These are phyloP conservation scores for Penicillium taxi DNA, from an alignment of 495 filamentous ascomycete genomes.

Conservation along the genomic window DNA sequence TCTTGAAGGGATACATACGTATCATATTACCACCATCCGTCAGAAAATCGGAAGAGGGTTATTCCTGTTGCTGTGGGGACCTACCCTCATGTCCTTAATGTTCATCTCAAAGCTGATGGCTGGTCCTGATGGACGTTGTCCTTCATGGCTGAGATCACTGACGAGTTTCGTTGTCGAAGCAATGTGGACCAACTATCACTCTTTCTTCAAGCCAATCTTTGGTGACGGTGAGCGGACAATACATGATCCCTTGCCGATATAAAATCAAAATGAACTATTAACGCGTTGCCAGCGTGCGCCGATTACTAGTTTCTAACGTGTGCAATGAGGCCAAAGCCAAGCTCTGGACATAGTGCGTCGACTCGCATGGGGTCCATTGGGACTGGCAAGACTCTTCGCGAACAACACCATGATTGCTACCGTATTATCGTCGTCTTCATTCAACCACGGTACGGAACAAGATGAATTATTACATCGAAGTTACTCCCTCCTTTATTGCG, in stretches of 20 bases:
- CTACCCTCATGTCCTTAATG: constrained; percentile 47
- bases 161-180: constrained; percentile 40
- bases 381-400: too few species aligned
- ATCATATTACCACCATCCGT: constrained; percentile 53
- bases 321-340: too few species aligned
- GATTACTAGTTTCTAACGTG: too few species aligned
- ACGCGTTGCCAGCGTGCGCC: too few species aligned
- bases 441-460: too few species aligned
- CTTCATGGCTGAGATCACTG: constrained; percentile 54
- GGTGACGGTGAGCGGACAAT: constrained; percentile 83
- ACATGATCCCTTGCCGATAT: constrained; percentile 16
- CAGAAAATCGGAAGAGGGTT: constrained; percentile 59
- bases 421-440: too few species aligned
- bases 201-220: constrained; percentile 55
- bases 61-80: constrained; percentile 54
- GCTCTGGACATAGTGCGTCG: too few species aligned
- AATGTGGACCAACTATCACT: constrained; percentile 74
- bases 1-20: constrained; percentile 57
- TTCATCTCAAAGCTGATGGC: constrained; percentile 39
- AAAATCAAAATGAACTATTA: too few species aligned
- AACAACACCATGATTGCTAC: too few species aligned
- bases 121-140: constrained; percentile 56
- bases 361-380: too few species aligned
- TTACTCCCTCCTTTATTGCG: too few species aligned
- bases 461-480: too few species aligned